phyloP scores from a whole-genome alignment of 208 protist species.

The Acanthamoeba healyi region DNA sequence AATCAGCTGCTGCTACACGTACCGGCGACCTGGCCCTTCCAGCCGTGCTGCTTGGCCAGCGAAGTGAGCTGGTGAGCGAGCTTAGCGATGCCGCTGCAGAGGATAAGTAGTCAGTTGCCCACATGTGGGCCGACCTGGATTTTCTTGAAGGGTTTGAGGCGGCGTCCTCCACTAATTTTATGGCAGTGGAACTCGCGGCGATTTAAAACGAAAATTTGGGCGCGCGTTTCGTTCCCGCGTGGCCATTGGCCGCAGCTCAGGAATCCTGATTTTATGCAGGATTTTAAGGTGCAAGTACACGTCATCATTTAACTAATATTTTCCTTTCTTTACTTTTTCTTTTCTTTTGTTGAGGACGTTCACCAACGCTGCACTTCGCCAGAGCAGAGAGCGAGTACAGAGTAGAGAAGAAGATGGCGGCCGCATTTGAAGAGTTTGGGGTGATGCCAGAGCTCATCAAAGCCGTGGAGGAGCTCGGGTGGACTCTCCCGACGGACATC shows the following conservation, averaged over 20 bases:
- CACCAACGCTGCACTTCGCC: too few species aligned
- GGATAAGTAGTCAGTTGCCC: too few species aligned
- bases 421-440: conserved; percentile 87
- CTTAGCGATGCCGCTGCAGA: conserved; percentile 88
- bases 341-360: conserved; percentile 37
- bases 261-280: too few species aligned
- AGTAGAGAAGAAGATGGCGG: not conserved
- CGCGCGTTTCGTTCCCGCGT: too few species aligned
- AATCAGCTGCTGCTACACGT: too few species aligned
- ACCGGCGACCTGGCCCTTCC: conserved; percentile 86
- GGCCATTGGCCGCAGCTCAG: too few species aligned
- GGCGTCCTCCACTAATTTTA: not conserved
- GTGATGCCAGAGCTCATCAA: conserved; percentile 87
- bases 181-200: too few species aligned
- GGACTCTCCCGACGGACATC: conserved; percentile 86
- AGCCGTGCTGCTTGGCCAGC: conserved; percentile 61
- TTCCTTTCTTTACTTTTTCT: not conserved
- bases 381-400: not conserved
- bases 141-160: not conserved
- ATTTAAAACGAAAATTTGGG: too few species aligned
- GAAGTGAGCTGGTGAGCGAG: conserved; percentile 38
- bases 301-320: not conserved
- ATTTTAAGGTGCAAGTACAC: not conserved
- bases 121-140: too few species aligned
- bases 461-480: conserved; percentile 85